Percentiles rank a stretch among this genome's conserved stretches.
These are phyloP conservation scores for Coemansia sp. DNA, from an alignment of 371 early-diverging fungal genomes.

Conservation along the genomic window DNA sequence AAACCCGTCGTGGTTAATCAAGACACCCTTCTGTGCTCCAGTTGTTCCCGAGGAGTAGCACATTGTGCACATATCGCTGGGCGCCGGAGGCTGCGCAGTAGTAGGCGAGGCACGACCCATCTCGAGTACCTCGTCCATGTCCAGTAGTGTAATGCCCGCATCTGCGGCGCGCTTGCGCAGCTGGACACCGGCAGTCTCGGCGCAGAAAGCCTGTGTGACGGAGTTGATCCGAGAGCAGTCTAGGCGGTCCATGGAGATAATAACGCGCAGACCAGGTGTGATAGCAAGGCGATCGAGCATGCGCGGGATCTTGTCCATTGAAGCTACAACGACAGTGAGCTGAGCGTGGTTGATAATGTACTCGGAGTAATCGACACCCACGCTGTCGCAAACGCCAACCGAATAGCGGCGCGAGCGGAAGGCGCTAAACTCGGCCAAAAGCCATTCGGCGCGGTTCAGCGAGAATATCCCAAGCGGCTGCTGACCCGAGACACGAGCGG, in stretches of 20 bases:
- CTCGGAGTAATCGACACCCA: conserved; percentile 76
- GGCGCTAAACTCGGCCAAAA: conserved; percentile 77
- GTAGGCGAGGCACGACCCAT: conserved; percentile 55
- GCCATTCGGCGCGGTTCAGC: conserved; percentile 91
- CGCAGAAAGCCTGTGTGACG: conserved; percentile 18
- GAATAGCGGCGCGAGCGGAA: conserved; percentile 64
- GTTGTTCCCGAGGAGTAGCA: conserved; percentile 91
- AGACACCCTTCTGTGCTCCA: conserved; percentile 61
- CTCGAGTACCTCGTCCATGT: conserved; percentile 63
- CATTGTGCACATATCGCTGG: conserved; percentile 81
- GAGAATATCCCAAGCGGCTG: conserved; percentile 73
- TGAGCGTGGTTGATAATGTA: conserved; percentile 76
- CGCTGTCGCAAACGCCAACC: conserved; percentile 88
- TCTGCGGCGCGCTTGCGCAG: conserved; percentile 51
- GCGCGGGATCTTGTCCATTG: conserved; percentile 76
- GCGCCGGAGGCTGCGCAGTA: conserved; percentile 52
- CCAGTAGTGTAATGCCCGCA: conserved; percentile 39
- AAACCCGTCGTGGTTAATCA: conserved; percentile 10
- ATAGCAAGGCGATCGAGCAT: conserved; percentile 61
- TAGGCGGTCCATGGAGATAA: conserved; percentile 75
- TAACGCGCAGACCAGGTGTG: conserved; percentile 62
- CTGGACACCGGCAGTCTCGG: conserved; percentile 22
- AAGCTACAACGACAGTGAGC: conserved; percentile 68
- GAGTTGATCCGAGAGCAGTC: conserved; percentile 46
- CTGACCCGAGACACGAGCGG: conserved; percentile 39